A percentile compares a stretch with the other conserved stretches of the same genome.
These are phyloP conservation scores for Gossypium lobatum DNA, from an alignment of 441 rosid genomes.

Conservation along the genomic window DNA sequence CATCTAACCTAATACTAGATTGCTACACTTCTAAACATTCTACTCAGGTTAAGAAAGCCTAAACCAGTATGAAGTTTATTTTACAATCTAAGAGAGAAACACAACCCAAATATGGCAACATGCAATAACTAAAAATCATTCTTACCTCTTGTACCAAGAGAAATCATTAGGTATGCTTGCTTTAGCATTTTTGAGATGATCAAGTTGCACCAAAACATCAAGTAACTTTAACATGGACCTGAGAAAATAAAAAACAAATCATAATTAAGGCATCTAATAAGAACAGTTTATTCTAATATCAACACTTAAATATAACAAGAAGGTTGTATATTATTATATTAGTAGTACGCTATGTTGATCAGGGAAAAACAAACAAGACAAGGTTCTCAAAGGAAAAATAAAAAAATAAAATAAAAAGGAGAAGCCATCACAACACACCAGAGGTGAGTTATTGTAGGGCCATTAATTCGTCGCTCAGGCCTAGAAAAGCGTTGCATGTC, in stretches of 20 bases:
- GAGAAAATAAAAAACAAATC: constrained; percentile 20
- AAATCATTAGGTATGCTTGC: constrained; percentile 99
- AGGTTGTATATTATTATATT: constrained; percentile 13
- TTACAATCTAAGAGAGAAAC: neutral
- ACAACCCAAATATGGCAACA: constrained; percentile 6
- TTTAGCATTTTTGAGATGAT: constrained; percentile 98
- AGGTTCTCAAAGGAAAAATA: neutral
- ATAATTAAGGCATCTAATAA: neutral
- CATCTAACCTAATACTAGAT: neutral
- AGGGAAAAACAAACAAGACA: constrained; percentile 9
- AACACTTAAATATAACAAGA: neutral
- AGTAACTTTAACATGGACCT: constrained; percentile 98
- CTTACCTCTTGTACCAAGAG: constrained; percentile 97
- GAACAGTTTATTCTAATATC: neutral
- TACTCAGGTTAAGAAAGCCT: neutral
- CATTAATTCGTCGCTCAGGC: constrained; percentile 96
- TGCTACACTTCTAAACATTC: neutral
- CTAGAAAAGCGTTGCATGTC: constrained; percentile 99
- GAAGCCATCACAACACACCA: constrained; percentile 43
- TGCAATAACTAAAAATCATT: constrained; percentile 8
- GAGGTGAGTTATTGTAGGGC: constrained; percentile 92
- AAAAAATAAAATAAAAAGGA: neutral
- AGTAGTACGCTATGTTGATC: constrained; percentile 2
- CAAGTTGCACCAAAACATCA: constrained; percentile 96
- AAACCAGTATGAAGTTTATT: neutral